Base-by-base conservation (phyloP, 2,329 filamentous ascomycete species). In the Trichoderma sp. region DNA sequence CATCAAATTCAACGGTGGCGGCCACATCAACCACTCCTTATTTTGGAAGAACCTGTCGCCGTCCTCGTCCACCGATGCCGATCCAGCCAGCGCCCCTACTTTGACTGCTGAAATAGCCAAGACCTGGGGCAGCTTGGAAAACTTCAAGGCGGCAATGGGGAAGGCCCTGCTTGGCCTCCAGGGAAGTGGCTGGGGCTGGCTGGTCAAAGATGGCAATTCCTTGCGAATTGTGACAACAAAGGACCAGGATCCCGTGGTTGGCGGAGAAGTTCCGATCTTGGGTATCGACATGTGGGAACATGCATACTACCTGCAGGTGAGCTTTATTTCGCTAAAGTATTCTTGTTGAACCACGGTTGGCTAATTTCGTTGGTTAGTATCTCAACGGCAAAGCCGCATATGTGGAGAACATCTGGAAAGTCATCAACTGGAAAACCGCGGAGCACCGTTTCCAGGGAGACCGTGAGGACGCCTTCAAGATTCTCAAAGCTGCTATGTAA, bases 251-350 rank as follows among this genome's bases (percentile, higher is more conserved):
- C 89, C 90, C 1, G 85, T 92, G 5, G 85, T 90, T 13, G 73
- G 82, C 17, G 84, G 86, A 5, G 86, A 89, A 71, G 84, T 87
- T n/a, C 90, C 90, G 9, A 80, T 97, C 22, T 84, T 93, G 50
- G 92, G 92, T 0, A 84, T 97, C 2, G 93, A 97, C 77, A 94
- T 96, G 87, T 96, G 92, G 93, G 93, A 97, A 81, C 93, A 97
- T 81, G 93, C 93, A 0, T 97, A 96, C 77, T 97, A 97, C 76
- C 80, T 96, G 19, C 92, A 92, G 84, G 88, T 89, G 70, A 58
- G 45, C n/a, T 7, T 19, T 7, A 13, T 37, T 35, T 19, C 8
- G 4, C 27, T 12, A 25, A 3, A 4, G 9, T 35, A 10, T 19
- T 19, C 19, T 2, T 4, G 7, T 12, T 32, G 17, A 12, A 32